A percentile compares a stretch with the other conserved stretches of the same genome.
Evolutionary conservation across 306 rosid genomes (phyloP).

Genomic region (Pueraria montana): DNA sequence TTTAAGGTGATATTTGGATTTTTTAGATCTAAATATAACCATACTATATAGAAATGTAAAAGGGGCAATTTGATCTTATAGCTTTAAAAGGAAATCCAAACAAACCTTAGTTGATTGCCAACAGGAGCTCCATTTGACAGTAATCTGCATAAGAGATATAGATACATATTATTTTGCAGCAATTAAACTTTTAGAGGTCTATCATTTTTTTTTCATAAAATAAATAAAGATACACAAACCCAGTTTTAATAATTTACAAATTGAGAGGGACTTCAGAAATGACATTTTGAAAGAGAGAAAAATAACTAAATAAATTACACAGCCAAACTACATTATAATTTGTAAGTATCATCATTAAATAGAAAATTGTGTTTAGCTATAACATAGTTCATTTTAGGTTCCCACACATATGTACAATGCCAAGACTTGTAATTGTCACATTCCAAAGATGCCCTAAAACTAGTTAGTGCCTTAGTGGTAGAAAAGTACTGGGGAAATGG

Average conservation of each 20-base stretch:
- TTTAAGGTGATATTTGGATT: conserved; percentile 19
- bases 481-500: neutral
- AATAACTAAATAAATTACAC: neutral
- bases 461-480: neutral
- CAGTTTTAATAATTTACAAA: conserved; percentile 7
- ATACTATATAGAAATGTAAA: conserved; percentile 27
- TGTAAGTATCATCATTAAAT: conserved; percentile 10
- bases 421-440: conserved; percentile 16
- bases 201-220: conserved; percentile 31
- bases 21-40: neutral
- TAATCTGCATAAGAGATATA: conserved; percentile 60
- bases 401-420: neutral
- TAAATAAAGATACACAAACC: neutral
- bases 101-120: conserved; percentile 88
- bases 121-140: conserved; percentile 74
- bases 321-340: neutral
- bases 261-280: conserved; percentile 17
- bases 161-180: conserved; percentile 18
- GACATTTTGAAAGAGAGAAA: neutral
- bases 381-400: conserved; percentile 29
- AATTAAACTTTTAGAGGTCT: conserved; percentile 41
- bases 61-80: conserved; percentile 16
- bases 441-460: conserved; percentile 22
- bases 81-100: conserved; percentile 27
- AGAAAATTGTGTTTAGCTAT: conserved; percentile 24